These are phyloP conservation scores for Hordeum marinum DNA, from an alignment of 176 grass and related monocot genomes.

Conservation along the genomic window DNA sequence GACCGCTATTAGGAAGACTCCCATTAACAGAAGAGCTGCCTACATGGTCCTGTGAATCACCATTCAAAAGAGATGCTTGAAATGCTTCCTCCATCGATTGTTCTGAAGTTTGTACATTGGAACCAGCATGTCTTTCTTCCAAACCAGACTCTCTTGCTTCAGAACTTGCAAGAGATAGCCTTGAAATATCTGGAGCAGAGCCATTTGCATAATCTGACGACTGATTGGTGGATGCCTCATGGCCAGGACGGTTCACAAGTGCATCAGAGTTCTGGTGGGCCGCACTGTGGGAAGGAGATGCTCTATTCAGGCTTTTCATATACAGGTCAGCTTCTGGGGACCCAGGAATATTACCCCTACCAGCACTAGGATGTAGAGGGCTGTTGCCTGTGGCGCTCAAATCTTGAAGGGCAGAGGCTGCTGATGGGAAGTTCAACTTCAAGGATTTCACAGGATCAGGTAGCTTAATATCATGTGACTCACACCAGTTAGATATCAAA, in stretches of 20 bases:
- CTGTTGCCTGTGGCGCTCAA: conserved; percentile 31
- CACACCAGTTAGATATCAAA: conserved; percentile 98
- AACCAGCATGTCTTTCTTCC: conserved; percentile 43
- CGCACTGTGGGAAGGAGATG: conserved; percentile 40
- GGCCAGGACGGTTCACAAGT: conserved; percentile 28
- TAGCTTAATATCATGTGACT: conserved; percentile 90
- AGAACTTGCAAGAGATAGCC: conserved; percentile 40
- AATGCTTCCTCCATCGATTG: conserved; percentile 35
- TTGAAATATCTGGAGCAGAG: conserved; percentile 33
- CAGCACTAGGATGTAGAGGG: conserved; percentile 47
- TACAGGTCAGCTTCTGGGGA: conserved; percentile 50
- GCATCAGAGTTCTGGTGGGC: conserved; percentile 30
- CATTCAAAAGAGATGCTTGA: conserved; percentile 35
- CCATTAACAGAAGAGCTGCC: conserved; percentile 31
- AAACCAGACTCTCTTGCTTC: conserved; percentile 47
- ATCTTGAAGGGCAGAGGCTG: conserved; percentile 43
- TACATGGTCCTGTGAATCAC: conserved; percentile 29
- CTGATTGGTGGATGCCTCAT: conserved; percentile 24
- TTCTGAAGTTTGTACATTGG: conserved; percentile 37
- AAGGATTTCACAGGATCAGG: conserved; percentile 87
- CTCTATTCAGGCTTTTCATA: conserved; percentile 44
- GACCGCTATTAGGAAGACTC: conserved; percentile 43
- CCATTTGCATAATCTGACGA: conserved; percentile 47
- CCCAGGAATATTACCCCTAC: conserved; percentile 43
- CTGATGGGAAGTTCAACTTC: conserved; percentile 69